These are phyloP conservation scores for Aureobasidium sp. DNA, from an alignment of 2,329 filamentous ascomycete genomes.

Conservation along the genomic window DNA sequence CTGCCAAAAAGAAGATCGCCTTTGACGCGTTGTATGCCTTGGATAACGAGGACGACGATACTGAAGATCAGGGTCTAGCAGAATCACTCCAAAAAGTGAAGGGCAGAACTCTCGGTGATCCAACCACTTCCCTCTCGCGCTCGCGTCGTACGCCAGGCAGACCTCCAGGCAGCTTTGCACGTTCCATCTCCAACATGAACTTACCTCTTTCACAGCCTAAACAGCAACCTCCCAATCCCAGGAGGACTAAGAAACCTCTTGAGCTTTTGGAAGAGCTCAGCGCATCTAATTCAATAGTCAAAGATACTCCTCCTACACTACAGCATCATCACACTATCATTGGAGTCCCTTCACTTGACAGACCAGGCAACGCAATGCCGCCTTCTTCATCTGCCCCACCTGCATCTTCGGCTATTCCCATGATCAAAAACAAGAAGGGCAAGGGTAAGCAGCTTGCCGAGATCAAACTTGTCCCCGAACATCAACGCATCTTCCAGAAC, in stretches of 20 bases:
- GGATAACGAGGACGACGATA: constrained; percentile 17
- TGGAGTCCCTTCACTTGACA: background rate
- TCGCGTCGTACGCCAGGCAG: background rate
- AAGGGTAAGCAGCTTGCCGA: constrained; percentile 10
- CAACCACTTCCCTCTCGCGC: background rate
- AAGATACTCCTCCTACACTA: background rate
- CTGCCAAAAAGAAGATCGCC: constrained; percentile 16
- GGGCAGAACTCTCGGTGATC: constrained; percentile 10
- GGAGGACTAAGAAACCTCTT: background rate
- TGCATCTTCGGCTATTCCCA: constrained; percentile 1
- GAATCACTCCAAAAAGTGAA: constrained; percentile 17
- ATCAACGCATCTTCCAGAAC: constrained; percentile 22
- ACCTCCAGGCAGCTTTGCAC: constrained; percentile 14
- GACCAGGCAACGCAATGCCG: constrained; percentile 11
- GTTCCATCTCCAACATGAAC: constrained; percentile 18
- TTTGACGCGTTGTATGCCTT: constrained; percentile 18
- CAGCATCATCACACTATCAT: constrained; percentile 13
- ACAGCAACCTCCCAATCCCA: background rate
- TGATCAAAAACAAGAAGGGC: constrained; percentile 4
- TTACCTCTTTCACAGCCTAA: background rate
- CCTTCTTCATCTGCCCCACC: constrained; percentile 13
- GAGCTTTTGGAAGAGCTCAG: background rate
- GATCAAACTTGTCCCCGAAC: constrained; percentile 18
- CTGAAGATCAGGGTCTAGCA: constrained; percentile 16
- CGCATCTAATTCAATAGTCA: background rate